Evolutionary conservation across 78 protist species (phyloP).

Genomic region (Dictyostelium intermedium): DNA sequence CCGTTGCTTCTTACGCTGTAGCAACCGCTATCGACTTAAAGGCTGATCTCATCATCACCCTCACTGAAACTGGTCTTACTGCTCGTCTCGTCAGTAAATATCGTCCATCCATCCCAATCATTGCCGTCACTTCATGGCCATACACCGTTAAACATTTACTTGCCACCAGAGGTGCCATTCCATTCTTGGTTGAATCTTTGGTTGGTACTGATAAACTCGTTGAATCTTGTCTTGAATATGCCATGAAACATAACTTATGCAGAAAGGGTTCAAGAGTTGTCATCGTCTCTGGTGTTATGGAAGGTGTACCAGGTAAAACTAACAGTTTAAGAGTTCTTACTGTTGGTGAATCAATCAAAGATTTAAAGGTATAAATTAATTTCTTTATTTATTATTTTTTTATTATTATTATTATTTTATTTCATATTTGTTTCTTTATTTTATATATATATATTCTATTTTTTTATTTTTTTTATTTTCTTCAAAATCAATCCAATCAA

Average conservation of each 20-base stretch:
- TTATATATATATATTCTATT: too few species aligned
- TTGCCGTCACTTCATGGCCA: constrained; percentile 77
- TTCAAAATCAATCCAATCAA: not conserved
- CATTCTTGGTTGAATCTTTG: constrained; percentile 65
- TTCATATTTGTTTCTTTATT: not conserved
- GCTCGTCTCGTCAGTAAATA: constrained; percentile 80
- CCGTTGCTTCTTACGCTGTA: constrained; percentile 81
- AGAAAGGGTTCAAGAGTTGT: constrained; percentile 65
- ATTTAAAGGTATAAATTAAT: constrained; percentile 1
- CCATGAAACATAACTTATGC: constrained; percentile 60
- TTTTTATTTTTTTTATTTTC: too few species aligned
- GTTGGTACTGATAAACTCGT: constrained; percentile 72
- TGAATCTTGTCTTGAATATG: constrained; percentile 53
- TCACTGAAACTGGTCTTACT: constrained; percentile 82
- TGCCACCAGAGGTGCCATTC: constrained; percentile 76
- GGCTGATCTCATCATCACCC: constrained; percentile 73
- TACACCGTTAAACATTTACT: constrained; percentile 68
- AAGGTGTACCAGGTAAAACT: constrained; percentile 79
- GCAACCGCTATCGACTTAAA: constrained; percentile 76
- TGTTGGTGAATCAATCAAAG: constrained; percentile 40
- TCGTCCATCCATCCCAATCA: constrained; percentile 78
- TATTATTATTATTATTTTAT: not conserved
- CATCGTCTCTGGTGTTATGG: constrained; percentile 77
- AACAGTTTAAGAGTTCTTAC: constrained; percentile 53
- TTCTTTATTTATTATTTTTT: not conserved